These are phyloP conservation scores for Phascolomyces articulosus DNA, from an alignment of 371 early-diverging fungal genomes.

Conservation along the genomic window DNA sequence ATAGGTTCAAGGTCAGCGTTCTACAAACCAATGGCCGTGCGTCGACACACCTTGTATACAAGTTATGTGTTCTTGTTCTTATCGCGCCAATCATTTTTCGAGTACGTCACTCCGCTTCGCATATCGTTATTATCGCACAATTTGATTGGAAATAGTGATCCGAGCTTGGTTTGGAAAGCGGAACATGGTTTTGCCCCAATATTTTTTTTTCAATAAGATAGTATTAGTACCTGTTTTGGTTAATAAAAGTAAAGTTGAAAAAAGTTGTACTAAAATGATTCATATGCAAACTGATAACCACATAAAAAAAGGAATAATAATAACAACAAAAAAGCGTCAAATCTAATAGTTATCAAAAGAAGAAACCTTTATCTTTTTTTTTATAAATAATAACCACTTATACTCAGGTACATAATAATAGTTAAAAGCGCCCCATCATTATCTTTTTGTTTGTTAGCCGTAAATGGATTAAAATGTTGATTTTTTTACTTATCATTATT, in stretches of 20 bases:
- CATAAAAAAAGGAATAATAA: no score
- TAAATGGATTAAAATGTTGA: not conserved
- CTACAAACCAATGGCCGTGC: slow-evolving; percentile 11
- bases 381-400: no score
- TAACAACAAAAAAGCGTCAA: not conserved
- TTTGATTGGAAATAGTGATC: slow-evolving; percentile 13
- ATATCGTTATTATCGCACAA: slow-evolving; percentile 14
- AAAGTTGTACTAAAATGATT: not conserved
- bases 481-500: no score
- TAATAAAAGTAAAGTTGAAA: not conserved
- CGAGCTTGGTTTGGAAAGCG: not conserved
- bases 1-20: slow-evolving; percentile 2
- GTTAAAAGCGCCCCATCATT: not conserved
- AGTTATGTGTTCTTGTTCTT: slow-evolving; percentile 2
- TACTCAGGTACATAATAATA: not conserved
- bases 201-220: not conserved
- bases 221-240: no score
- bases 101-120: not conserved
- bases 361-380: not conserved
- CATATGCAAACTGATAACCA: slow-evolving; percentile 1
- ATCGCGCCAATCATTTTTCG: slow-evolving; percentile 8
- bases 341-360: not conserved
- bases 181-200: slow-evolving; percentile 5
- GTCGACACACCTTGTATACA: slow-evolving; percentile 13
- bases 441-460: slow-evolving; percentile 6